Evolutionary conservation across 2,329 filamentous ascomycete species (phyloP).

Genomic region (Gnomoniopsis sp.): DNA sequence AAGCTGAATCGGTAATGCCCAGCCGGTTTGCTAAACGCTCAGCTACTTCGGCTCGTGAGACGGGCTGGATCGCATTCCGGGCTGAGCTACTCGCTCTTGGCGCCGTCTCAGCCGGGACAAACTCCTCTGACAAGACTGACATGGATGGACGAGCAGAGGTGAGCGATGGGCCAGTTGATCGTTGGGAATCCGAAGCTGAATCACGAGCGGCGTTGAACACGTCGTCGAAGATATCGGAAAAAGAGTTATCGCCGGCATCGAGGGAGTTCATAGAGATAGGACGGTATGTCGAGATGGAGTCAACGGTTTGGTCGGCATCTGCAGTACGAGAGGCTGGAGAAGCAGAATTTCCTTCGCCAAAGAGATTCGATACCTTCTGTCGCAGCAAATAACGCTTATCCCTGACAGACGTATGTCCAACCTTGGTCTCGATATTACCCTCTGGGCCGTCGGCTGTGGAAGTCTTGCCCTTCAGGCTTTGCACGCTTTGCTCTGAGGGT

Average conservation of each 20-base stretch:
- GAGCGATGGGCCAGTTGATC: neutral
- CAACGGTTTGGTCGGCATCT: neutral
- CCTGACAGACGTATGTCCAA: neutral
- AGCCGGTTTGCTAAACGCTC: neutral
- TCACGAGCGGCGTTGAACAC: constrained; percentile 6
- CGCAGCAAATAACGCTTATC: neutral
- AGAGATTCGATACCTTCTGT: constrained; percentile 14
- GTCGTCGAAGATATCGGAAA: constrained; percentile 16
- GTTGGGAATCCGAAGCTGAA: neutral
- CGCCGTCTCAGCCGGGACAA: neutral
- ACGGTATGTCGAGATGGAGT: neutral
- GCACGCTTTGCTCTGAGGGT: neutral
- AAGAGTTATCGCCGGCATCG: constrained; percentile 4
- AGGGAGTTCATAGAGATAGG: constrained; percentile 14
- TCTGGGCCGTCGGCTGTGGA: neutral
- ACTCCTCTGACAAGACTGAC: neutral
- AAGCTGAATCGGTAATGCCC: neutral
- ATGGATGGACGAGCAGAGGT: neutral
- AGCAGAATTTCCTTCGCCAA: neutral
- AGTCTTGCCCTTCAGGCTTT: neutral
- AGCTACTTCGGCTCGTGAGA: neutral
- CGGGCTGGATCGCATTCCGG: neutral
- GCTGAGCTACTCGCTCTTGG: neutral
- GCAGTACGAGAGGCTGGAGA: neutral
- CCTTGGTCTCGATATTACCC: neutral